phyloP scores from a whole-genome alignment of 306 rosid species.

The Nissolia schottii region DNA sequence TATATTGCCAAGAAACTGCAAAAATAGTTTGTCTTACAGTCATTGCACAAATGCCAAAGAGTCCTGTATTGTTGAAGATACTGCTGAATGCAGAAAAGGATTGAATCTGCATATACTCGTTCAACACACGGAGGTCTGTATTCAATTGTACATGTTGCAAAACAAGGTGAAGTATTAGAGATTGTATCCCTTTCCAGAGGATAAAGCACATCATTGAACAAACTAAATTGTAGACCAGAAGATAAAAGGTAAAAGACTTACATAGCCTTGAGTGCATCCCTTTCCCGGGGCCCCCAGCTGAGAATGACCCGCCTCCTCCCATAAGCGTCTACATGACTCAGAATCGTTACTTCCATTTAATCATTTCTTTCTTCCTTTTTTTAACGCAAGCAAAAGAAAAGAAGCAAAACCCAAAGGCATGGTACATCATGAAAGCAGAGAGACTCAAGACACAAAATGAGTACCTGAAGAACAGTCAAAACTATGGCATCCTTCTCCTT shows the following conservation, averaged over 20 bases:
- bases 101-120: slow-evolving; percentile 70
- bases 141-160: slow-evolving; percentile 13
- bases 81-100: slow-evolving; percentile 92
- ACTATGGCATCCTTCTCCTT: slow-evolving; percentile 79
- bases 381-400: neutral
- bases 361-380: neutral
- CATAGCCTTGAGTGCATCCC: slow-evolving; percentile 98
- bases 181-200: too few species aligned
- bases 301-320: slow-evolving; percentile 98
- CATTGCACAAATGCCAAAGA: slow-evolving; percentile 83
- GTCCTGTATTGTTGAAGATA: slow-evolving; percentile 81
- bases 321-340: slow-evolving; percentile 65
- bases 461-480: slow-evolving; percentile 92
- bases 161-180: neutral
- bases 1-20: neutral
- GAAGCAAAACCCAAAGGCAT: neutral
- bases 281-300: slow-evolving; percentile 95
- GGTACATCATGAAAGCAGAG: slow-evolving; percentile 2
- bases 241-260: slow-evolving; percentile 41
- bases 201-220: neutral
- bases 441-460: neutral
- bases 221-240: neutral
- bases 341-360: slow-evolving; percentile 17
- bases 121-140: slow-evolving; percentile 85
- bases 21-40: slow-evolving; percentile 53